These are phyloP conservation scores for Sugiyamaella castrensis DNA, from an alignment of 1,139 yeast species.

Conservation along the genomic window DNA sequence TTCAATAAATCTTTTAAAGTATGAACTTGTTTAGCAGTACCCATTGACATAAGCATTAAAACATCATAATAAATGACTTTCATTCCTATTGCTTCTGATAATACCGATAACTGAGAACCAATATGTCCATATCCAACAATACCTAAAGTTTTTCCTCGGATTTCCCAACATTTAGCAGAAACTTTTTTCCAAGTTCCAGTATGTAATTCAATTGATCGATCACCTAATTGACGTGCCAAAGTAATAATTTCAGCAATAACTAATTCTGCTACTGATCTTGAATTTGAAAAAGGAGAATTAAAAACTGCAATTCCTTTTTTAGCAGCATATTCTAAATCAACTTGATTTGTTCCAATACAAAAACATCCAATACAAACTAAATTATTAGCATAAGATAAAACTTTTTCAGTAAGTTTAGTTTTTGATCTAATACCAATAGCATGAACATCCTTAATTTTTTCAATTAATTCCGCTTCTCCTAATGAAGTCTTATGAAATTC, in stretches of 20 bases:
- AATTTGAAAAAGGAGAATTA: conserved; percentile 98
- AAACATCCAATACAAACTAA: conserved; percentile 93
- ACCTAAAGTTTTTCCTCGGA: conserved; percentile 97
- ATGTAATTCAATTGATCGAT: conserved; percentile 93
- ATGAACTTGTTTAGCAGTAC: conserved; percentile 92
- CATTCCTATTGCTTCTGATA: conserved; percentile 99
- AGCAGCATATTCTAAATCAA: conserved; percentile 89
- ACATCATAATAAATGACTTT: conserved; percentile 92
- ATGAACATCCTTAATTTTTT: conserved; percentile 88
- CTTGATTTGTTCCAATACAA: conserved; percentile 99
- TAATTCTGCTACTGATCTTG: conserved; percentile 97
- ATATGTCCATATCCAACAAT: conserved; percentile 98
- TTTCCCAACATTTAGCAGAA: conserved; percentile 95
- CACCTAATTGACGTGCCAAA: conserved; percentile 95
- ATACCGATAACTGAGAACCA: conserved; percentile 93
- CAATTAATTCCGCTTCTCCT: conserved; percentile 90
- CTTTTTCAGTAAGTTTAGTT: conserved; percentile 78
- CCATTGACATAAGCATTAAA: conserved; percentile 89
- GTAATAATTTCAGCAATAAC: conserved; percentile 94
- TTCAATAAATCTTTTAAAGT: conserved; percentile 78
- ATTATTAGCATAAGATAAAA: conserved; percentile 82
- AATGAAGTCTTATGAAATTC: conserved; percentile 88
- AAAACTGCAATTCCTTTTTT: conserved; percentile 91
- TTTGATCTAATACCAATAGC: conserved; percentile 98
- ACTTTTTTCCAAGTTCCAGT: conserved; percentile 99